A percentile compares a stretch with the other conserved stretches of the same genome.
Evolutionary conservation across 495 filamentous ascomycete genomes (phyloP).

Genomic region (Sordaria brevicollis): DNA sequence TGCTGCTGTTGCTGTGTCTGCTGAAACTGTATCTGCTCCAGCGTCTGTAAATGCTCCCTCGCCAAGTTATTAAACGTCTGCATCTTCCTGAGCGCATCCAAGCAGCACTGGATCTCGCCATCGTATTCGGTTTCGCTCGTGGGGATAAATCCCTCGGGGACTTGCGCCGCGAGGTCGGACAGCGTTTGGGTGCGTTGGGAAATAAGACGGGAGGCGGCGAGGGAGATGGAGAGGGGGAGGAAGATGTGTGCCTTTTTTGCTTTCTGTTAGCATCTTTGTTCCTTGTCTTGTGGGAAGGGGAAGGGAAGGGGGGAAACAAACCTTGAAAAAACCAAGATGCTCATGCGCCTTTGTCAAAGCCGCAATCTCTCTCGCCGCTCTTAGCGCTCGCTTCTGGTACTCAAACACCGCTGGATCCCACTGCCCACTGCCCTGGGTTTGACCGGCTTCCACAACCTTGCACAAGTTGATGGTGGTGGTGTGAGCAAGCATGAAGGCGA

Average conservation of each 20-base stretch:
- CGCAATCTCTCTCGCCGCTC: slow-evolving; percentile 32
- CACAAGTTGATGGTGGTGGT: slow-evolving; percentile 33
- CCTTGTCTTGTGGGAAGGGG: too few species aligned
- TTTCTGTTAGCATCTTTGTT: too few species aligned
- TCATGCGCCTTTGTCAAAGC: slow-evolving; percentile 29
- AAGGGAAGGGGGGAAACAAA: slow-evolving; percentile 4
- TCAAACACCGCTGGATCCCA: slow-evolving; percentile 12
- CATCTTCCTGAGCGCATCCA: slow-evolving; percentile 17
- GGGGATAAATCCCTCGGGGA: neutral
- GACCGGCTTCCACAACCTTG: slow-evolving; percentile 18
- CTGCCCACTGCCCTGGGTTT: slow-evolving; percentile 6
- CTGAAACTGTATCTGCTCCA: slow-evolving; percentile 2
- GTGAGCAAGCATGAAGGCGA: slow-evolving; percentile 34
- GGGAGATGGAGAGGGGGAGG: slow-evolving; percentile 13
- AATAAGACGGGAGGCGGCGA: slow-evolving; percentile 10
- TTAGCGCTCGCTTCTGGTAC: slow-evolving; percentile 23
- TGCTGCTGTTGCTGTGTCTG: neutral
- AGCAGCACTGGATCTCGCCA: slow-evolving; percentile 7
- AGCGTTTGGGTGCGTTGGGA: neutral
- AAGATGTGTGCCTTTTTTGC: slow-evolving; percentile 17
- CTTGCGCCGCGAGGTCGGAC: neutral
- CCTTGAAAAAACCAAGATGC: slow-evolving; percentile 36
- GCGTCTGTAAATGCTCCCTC: slow-evolving; percentile 10
- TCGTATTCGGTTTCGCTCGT: neutral
- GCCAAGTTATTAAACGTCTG: slow-evolving; percentile 21